Conservation (phyloP, 2,329 filamentous ascomycete genomes). For the Fusarium brevicatenulatum region DNA sequence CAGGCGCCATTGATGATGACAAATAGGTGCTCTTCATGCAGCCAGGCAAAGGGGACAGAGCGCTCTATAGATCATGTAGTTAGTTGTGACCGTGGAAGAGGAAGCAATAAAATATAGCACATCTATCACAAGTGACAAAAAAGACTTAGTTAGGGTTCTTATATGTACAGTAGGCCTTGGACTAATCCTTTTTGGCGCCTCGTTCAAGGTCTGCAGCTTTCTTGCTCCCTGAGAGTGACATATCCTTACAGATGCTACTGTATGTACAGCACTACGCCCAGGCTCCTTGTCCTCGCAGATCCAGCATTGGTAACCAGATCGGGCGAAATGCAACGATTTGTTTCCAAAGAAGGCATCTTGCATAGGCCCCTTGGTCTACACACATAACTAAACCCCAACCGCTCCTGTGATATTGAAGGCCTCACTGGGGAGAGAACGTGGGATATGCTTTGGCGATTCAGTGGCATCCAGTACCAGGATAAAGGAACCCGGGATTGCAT, state of each 20-base stretch:
- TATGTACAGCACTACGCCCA: background rate
- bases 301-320: slow-evolving; percentile 5
- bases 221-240: background rate
- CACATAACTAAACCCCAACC: background rate
- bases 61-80: slow-evolving; percentile 1
- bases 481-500: slow-evolving; percentile 26
- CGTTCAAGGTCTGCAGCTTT: background rate
- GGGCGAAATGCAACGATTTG: slow-evolving; percentile 3
- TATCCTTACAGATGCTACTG: slow-evolving; percentile 3
- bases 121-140: background rate
- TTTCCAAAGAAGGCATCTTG: slow-evolving; percentile 5
- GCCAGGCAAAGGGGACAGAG: background rate
- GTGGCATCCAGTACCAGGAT: background rate
- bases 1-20: slow-evolving; percentile 25
- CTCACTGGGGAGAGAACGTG: slow-evolving; percentile 1
- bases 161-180: background rate
- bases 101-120: background rate
- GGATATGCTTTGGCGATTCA: slow-evolving; percentile 1
- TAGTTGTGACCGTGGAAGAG: background rate
- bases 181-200: background rate
- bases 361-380: slow-evolving; percentile 4
- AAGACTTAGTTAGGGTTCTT: background rate
- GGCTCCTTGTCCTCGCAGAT: slow-evolving; percentile 4
- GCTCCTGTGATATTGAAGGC: background rate
- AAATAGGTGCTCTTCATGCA: slow-evolving; percentile 22